These are phyloP conservation scores for Phtheirospermum japonicum DNA, from an alignment of 257 asterid genomes.

Conservation along the genomic window DNA sequence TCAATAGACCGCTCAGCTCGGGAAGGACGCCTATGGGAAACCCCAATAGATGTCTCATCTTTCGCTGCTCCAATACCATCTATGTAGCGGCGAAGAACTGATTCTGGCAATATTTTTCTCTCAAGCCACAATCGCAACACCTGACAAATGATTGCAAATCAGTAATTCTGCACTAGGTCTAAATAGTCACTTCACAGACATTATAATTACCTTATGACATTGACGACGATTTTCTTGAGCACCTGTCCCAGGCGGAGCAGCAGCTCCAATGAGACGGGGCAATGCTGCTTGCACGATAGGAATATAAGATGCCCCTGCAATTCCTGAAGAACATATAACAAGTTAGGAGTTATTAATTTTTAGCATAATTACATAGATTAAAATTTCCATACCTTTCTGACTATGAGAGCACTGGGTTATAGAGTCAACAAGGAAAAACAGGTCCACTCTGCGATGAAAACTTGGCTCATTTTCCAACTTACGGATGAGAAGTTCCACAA, in stretches of 20 bases:
- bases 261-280: slow-evolving; percentile 83
- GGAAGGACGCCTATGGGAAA: slow-evolving; percentile 78
- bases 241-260: slow-evolving; percentile 83
- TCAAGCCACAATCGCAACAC: slow-evolving; percentile 96
- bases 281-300: slow-evolving; percentile 87
- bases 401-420: slow-evolving; percentile 96
- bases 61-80: slow-evolving; percentile 57
- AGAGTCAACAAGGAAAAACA: slow-evolving; percentile 91
- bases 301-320: slow-evolving; percentile 89
- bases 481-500: slow-evolving; percentile 83
- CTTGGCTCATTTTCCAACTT: slow-evolving; percentile 81
- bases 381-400: slow-evolving; percentile 63
- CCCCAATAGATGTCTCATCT: slow-evolving; percentile 65
- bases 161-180: slow-evolving; percentile 25
- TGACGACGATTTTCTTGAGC: slow-evolving; percentile 97
- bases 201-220: slow-evolving; percentile 73
- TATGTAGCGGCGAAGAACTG: slow-evolving; percentile 69
- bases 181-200: slow-evolving; percentile 17
- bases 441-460: slow-evolving; percentile 79
- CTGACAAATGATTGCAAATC: slow-evolving; percentile 38
- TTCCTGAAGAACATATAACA: slow-evolving; percentile 50
- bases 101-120: slow-evolving; percentile 88
- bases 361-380: slow-evolving; percentile 1
- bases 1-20: slow-evolving; percentile 90
- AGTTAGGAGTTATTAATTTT: slow-evolving; percentile 20